Base-by-base conservation (phyloP, 2,329 filamentous ascomycete species). In the Fulvia fulva region DNA sequence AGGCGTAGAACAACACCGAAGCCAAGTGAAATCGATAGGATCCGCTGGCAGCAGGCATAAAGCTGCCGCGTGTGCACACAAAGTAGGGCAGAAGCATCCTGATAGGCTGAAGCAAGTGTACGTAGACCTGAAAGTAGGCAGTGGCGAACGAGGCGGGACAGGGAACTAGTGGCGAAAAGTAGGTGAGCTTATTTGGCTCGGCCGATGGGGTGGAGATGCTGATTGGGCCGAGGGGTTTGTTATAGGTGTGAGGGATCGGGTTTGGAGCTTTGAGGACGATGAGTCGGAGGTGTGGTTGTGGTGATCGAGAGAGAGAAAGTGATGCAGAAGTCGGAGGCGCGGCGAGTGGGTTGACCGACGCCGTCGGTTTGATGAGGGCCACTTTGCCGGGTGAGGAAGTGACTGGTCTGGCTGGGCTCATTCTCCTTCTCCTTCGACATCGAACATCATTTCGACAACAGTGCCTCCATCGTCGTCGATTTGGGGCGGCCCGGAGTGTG, bases 61-160 rank as follows among this genome's bases (percentile, higher is more conserved):
- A 46, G 32, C 50, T 53, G 59, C 59, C 59, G 53, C 62, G 62
- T 52, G 60, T 55, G 45, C 53, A 30, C 25, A 12, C 16, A 41
- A 43, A 44, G 58, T 61, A 64, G 62, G 57, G 56, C 51, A 51
- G 49, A 22, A 28, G 41, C 14, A 41, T 43, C 22, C 51, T 64
- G 59, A 64, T 64, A 60, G 59, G 62, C 51, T 52, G 62, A 51
- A 16, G 37, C 14, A 34, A 53, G 59, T 54, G 51, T 60, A 62
- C 59, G 62, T 64, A 60, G 55, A 54, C 59, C 45, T 43, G 45
- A 28, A 54, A 60, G 34, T 54, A 55, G 54, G 58, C n/a, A 14
- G 55, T 53, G 53, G 54, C 55, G 54, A 58, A 49, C 25, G 32
- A n/a, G n/a, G n/a, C n/a, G n/a, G n/a, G n/a, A n/a, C n/a, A n/a